A percentile compares a stretch with the other conserved stretches of the same genome.
phyloP scores from a whole-genome alignment of 1,284 basidiomycete species.

The Rhodotorula sp. region DNA sequence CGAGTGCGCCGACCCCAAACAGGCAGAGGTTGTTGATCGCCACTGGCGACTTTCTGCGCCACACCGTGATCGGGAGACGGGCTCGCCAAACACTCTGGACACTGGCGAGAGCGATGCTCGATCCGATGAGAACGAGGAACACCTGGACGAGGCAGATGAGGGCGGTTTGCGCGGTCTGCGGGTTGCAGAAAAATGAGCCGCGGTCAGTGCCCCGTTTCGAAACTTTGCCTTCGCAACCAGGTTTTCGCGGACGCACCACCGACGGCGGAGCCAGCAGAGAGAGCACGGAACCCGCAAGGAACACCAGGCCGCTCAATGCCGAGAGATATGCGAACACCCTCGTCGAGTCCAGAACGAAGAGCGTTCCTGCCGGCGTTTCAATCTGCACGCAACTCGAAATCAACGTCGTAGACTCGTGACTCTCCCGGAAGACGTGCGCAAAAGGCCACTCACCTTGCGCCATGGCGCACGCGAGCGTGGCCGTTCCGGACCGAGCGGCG shows the following conservation, averaged over 20 bases:
- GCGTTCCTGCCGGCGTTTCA: neutral
- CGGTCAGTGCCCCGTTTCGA: too few relatives aligned
- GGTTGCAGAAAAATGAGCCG: too few relatives aligned
- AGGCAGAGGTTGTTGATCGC: neutral
- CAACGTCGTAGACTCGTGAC: neutral
- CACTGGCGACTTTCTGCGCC: neutral
- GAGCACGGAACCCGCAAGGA: neutral
- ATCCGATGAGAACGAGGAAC: neutral
- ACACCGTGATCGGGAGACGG: neutral
- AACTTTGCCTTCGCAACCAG: too few relatives aligned
- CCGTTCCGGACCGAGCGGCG: neutral
- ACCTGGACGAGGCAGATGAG: neutral
- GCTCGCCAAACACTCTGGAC: neutral
- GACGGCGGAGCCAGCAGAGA: neutral
- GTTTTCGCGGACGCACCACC: neutral
- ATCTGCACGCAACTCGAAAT: neutral
- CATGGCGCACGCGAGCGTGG: neutral
- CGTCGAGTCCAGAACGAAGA: constrained; percentile 1
- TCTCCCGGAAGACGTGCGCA: neutral
- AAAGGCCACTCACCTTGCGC: neutral
- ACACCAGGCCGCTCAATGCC: neutral
- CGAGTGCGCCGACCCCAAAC: neutral
- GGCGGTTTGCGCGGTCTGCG: neutral
- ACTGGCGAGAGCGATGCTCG: neutral
- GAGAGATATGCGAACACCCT: neutral